Percentiles rank a stretch among this genome's conserved stretches.
These are phyloP conservation scores for Flueggea neowawraea DNA, from an alignment of 441 rosid species.

Conservation along the genomic window DNA sequence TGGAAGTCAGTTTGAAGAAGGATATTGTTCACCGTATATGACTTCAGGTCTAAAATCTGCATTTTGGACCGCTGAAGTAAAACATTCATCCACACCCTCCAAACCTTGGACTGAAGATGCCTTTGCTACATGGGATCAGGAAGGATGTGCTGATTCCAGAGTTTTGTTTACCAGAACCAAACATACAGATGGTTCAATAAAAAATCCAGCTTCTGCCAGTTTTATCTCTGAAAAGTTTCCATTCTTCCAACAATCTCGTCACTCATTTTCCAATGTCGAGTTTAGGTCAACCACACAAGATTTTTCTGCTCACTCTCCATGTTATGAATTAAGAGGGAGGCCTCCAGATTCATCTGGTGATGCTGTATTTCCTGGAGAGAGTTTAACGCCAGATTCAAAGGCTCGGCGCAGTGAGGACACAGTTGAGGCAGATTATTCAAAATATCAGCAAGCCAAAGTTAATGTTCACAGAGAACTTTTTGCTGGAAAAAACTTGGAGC, in stretches of 20 bases:
- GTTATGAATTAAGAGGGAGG: conserved; percentile 16
- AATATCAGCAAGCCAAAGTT: conserved; percentile 19
- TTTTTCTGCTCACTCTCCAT: conserved; percentile 17
- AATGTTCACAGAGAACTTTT: conserved; percentile 17
- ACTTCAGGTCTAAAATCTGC: conserved; percentile 29
- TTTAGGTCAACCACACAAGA: conserved; percentile 26
- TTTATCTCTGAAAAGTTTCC: conserved; percentile 21
- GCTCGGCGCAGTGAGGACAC: conserved; percentile 28
- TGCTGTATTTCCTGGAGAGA: conserved; percentile 31
- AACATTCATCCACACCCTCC: conserved; percentile 16
- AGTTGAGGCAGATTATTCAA: conserved; percentile 21
- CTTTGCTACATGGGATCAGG: conserved; percentile 16
- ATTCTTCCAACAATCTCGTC: conserved; percentile 22
- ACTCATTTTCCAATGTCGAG: conserved; percentile 24
- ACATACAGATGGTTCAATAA: conserved; percentile 7
- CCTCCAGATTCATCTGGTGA: conserved; percentile 25
- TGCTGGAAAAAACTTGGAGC: conserved; percentile 12
- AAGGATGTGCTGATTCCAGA: conserved; percentile 16
- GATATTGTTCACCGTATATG: conserved; percentile 27
- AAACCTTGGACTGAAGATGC: conserved; percentile 20
- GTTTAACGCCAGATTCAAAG: conserved; percentile 28
- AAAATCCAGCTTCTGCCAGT: conserved; percentile 23
- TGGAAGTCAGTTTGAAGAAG: conserved; percentile 31
- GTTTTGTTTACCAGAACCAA: conserved; percentile 15
- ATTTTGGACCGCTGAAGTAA: conserved; percentile 19